Conservation (phyloP, 106 monocot genomes). For the Dioscorea zingiberensis region DNA sequence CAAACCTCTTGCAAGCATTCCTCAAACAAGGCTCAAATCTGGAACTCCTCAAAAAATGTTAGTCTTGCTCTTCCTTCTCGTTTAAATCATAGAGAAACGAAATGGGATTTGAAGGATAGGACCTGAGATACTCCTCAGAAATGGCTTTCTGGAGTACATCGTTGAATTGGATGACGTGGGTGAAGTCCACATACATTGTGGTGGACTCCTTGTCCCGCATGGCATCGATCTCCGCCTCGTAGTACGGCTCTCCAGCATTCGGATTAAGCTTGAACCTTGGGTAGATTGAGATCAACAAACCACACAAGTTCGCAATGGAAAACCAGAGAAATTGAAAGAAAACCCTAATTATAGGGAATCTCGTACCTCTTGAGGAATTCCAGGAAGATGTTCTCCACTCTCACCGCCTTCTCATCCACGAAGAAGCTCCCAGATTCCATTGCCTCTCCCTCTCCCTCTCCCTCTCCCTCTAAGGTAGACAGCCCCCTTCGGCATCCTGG, state of each 20-base stretch:
- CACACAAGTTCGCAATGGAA: background rate
- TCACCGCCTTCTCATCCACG: slow-evolving; percentile 84
- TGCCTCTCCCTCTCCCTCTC: background rate
- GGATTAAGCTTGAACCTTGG: slow-evolving; percentile 60
- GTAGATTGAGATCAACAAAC: background rate
- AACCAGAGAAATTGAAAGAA: slow-evolving; percentile 3
- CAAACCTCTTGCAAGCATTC: slow-evolving; percentile 89
- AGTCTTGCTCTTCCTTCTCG: too few relatives aligned
- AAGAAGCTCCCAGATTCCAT: slow-evolving; percentile 37
- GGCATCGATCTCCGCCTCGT: slow-evolving; percentile 89
- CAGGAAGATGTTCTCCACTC: slow-evolving; percentile 87
- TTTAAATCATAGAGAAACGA: background rate
- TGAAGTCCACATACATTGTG: slow-evolving; percentile 93
- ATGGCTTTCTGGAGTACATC: slow-evolving; percentile 88
- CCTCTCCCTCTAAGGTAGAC: background rate
- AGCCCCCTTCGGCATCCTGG: background rate
- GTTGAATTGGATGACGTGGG: slow-evolving; percentile 89
- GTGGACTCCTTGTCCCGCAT: slow-evolving; percentile 83
- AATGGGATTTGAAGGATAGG: background rate
- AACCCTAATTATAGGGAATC: background rate
- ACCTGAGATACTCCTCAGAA: slow-evolving; percentile 89
- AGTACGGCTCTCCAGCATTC: slow-evolving; percentile 56
- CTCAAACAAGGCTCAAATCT: slow-evolving; percentile 85
- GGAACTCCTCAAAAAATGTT: background rate
- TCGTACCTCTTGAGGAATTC: slow-evolving; percentile 85